These are phyloP conservation scores for Purshia tridentata DNA, from an alignment of 306 rosid species.

Conservation along the genomic window DNA sequence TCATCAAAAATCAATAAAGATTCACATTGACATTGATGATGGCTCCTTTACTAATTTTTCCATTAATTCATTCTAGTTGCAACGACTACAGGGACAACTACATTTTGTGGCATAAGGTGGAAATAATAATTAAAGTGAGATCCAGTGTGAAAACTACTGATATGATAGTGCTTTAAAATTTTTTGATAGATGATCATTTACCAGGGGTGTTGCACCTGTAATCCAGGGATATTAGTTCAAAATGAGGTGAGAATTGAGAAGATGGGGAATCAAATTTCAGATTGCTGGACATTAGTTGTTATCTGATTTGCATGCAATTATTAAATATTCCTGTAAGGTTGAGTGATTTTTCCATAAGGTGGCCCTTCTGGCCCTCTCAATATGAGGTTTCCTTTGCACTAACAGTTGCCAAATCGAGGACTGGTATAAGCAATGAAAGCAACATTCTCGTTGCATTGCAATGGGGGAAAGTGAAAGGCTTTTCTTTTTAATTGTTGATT, in stretches of 20 bases:
- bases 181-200: constrained; percentile 5
- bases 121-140: background rate
- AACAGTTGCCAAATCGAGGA: background rate
- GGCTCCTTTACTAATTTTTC: background rate
- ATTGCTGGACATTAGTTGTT: background rate
- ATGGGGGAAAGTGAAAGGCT: background rate
- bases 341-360: background rate
- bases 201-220: background rate
- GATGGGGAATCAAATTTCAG: too few species aligned
- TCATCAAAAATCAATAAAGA: background rate
- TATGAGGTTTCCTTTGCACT: background rate
- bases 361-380: background rate
- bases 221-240: background rate
- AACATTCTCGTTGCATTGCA: background rate
- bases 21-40: background rate
- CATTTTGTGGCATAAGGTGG: background rate
- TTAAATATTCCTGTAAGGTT: background rate
- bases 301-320: background rate
- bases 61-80: background rate
- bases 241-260: too few species aligned
- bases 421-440: background rate
- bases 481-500: too few species aligned
- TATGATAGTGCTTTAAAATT: background rate
- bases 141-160: background rate
- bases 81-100: background rate